Evolutionary conservation across 2,329 filamentous ascomycete genomes (phyloP).

Genomic region (Diaporthe vaccinii): DNA sequence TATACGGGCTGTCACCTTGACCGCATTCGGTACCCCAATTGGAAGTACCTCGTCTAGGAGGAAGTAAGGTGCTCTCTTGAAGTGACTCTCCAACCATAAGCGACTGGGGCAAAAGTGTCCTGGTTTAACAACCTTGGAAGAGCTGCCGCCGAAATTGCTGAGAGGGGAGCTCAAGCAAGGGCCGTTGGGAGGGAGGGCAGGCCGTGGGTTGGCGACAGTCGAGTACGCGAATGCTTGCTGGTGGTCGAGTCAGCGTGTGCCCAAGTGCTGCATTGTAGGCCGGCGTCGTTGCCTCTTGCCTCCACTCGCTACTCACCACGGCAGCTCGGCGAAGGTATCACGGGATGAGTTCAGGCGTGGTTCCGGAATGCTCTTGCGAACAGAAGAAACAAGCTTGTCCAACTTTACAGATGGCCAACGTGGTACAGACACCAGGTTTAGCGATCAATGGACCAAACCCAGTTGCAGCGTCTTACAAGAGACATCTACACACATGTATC

Average conservation of each 20-base stretch:
- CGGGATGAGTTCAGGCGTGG: not conserved
- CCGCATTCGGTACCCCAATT: constrained; percentile 25
- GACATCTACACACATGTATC: not conserved
- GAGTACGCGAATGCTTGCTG: not conserved
- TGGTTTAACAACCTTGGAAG: not conserved
- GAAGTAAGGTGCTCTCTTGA: not conserved
- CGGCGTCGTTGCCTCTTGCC: not conserved
- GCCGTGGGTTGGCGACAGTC: not conserved
- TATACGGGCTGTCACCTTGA: constrained; percentile 14
- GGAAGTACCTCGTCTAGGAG: constrained; percentile 18
- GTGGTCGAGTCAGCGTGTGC: not conserved
- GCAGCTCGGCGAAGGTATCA: not conserved
- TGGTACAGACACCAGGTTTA: not conserved
- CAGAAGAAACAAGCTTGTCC: not conserved
- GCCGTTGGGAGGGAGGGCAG: not conserved
- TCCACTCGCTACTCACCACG: not conserved
- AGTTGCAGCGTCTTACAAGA: not conserved
- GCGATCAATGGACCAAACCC: not conserved
- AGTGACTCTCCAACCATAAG: no score
- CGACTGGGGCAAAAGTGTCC: no score
- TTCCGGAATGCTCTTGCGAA: not conserved
- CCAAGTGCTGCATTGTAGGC: not conserved
- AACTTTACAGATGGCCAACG: not conserved
- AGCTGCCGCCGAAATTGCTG: not conserved
- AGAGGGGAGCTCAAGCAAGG: not conserved